These are phyloP conservation scores for Arthroderma sp. DNA, from an alignment of 2,329 filamentous ascomycete genomes.

Conservation along the genomic window DNA sequence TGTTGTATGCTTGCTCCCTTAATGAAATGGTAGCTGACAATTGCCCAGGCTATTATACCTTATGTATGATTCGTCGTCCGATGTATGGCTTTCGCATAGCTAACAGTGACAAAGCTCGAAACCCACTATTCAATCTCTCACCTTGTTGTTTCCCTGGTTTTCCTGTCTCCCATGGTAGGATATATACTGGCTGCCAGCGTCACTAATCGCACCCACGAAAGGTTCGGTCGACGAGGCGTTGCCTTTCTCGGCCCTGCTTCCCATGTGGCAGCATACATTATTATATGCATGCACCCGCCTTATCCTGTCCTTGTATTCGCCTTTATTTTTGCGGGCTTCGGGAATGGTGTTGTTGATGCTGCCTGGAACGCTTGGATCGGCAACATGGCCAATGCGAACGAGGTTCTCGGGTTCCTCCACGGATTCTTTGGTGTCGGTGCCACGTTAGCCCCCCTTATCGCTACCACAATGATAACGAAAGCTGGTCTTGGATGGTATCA, in stretches of 20 bases:
- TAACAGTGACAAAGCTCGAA: conserved; percentile 22
- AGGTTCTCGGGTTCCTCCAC: conserved; percentile 58
- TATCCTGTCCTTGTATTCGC: neutral
- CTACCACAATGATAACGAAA: conserved; percentile 58
- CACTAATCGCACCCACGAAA: conserved; percentile 31
- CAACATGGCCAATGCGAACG: conserved; percentile 60
- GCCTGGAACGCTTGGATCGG: conserved; percentile 51
- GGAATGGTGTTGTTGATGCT: conserved; percentile 50
- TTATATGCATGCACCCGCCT: conserved; percentile 51
- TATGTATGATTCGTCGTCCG: conserved; percentile 24
- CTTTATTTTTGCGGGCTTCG: conserved; percentile 54
- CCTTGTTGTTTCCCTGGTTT: conserved; percentile 35
- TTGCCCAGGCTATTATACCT: conserved; percentile 32
- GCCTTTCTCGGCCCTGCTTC: conserved; percentile 45
- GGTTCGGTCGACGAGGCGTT: conserved; percentile 55
- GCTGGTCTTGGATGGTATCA: conserved; percentile 51
- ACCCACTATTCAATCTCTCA: conserved; percentile 32
- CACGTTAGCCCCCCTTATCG: conserved; percentile 54
- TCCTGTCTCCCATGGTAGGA: conserved; percentile 37
- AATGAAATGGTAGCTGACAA: neutral
- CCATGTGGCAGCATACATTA: conserved; percentile 28
- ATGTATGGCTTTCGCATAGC: conserved; percentile 11
- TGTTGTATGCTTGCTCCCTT: conserved; percentile 5
- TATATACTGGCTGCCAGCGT: conserved; percentile 34
- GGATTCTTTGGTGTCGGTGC: conserved; percentile 58